Conservation (phyloP, 768 basidiomycete genomes). For the Leccinum fibrillosum region DNA sequence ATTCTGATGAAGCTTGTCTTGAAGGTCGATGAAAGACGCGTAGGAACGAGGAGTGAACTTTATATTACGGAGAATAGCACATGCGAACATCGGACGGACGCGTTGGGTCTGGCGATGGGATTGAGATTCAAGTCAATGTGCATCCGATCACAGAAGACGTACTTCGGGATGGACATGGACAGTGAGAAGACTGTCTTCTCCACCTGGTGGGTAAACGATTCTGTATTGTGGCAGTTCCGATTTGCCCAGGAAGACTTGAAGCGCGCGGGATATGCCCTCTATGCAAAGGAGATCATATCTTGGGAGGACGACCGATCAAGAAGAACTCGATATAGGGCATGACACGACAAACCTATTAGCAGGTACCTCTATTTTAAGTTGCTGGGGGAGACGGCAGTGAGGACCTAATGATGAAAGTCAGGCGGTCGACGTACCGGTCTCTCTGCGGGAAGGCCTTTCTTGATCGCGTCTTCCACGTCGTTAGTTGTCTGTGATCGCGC, state of each 20-base stretch:
- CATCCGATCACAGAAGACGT: conserved; percentile 19
- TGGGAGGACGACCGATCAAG: conserved; percentile 9
- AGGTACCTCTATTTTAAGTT: conserved; percentile 98
- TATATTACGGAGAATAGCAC: conserved; percentile 86
- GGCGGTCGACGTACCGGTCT: conserved; percentile 57
- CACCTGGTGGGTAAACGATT: conserved; percentile 67
- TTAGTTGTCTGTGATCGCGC: conserved; percentile 69
- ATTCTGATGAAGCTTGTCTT: conserved; percentile 98
- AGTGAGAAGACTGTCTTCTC: conserved; percentile 62
- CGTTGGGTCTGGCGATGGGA: conserved; percentile 56
- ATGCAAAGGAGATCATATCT: conserved; percentile 98
- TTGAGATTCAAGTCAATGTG: neutral
- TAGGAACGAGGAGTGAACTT: conserved; percentile 87
- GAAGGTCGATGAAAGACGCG: conserved; percentile 97
- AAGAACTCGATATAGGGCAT: neutral
- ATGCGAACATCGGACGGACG: conserved; percentile 89
- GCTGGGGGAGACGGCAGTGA: conserved; percentile 43
- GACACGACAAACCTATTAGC: conserved; percentile 74
- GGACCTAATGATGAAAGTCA: neutral
- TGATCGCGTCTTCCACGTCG: conserved; percentile 77
- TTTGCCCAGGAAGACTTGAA: conserved; percentile 78
- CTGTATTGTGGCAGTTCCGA: conserved; percentile 67
- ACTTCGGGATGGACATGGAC: conserved; percentile 74
- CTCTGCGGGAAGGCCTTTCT: conserved; percentile 81
- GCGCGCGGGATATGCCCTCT: conserved; percentile 88